phyloP scores from a whole-genome alignment of 192 early-diverging fungal genomes.

The Podila clonocystis region DNA sequence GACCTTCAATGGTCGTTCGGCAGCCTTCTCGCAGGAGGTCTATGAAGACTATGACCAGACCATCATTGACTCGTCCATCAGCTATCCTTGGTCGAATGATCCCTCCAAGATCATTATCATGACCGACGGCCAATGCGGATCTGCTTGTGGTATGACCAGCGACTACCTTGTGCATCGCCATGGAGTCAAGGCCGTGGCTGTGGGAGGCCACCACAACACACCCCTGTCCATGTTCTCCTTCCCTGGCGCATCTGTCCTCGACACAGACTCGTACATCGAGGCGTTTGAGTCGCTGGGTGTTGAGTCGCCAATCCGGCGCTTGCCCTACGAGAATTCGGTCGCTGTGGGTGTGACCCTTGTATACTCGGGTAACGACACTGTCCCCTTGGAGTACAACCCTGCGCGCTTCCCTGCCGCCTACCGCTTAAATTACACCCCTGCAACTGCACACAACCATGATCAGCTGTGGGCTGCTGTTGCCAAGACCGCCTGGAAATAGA shows the following conservation, averaged over 20 bases:
- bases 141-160: slow-evolving; percentile 18
- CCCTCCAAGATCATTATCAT: slow-evolving; percentile 11
- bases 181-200: slow-evolving; percentile 14
- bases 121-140: slow-evolving; percentile 31
- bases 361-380: background rate
- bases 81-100: slow-evolving; percentile 18
- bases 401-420: background rate
- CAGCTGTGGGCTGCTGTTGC: slow-evolving; percentile 19
- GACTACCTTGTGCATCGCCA: slow-evolving; percentile 6
- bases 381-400: slow-evolving; percentile 14
- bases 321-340: background rate
- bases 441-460: slow-evolving; percentile 10
- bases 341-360: background rate
- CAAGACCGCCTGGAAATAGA: slow-evolving; percentile 9
- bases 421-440: slow-evolving; percentile 23
- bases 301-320: background rate
- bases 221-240: slow-evolving; percentile 21
- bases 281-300: background rate
- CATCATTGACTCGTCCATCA: background rate
- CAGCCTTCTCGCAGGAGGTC: slow-evolving; percentile 1
- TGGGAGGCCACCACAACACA: slow-evolving; percentile 3
- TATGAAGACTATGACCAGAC: background rate
- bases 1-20: slow-evolving; percentile 1
- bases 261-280: background rate
- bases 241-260: slow-evolving; percentile 5